A percentile compares a stretch with the other conserved stretches of the same genome.
Evolutionary conservation across 2,329 filamentous ascomycete genomes (phyloP).

Genomic region (Claviceps paspali): DNA sequence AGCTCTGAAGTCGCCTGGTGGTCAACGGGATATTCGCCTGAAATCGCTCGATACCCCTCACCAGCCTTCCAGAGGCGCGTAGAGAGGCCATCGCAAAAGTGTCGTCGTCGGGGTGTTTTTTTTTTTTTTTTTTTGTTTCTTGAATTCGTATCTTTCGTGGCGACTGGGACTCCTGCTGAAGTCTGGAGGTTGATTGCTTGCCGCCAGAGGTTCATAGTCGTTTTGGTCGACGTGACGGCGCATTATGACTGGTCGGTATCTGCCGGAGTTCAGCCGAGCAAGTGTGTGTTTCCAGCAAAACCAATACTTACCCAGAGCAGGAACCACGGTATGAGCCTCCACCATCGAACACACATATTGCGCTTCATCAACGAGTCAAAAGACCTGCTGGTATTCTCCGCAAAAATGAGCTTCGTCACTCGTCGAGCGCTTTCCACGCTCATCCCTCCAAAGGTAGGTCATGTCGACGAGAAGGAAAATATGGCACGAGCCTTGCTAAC

Average conservation of each 20-base stretch:
- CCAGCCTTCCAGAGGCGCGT: constrained; percentile 38
- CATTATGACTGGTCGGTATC: constrained; percentile 26
- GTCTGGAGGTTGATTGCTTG: too few species aligned
- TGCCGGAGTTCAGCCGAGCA: constrained; percentile 29
- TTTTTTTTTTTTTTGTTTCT: constrained; percentile 10
- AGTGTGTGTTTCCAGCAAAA: constrained; percentile 37
- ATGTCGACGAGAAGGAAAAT: neutral
- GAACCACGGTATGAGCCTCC: constrained; percentile 12
- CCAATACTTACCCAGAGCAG: constrained; percentile 4
- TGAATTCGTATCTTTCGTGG: constrained; percentile 10
- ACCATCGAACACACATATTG: constrained; percentile 21
- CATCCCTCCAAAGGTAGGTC: constrained; percentile 89
- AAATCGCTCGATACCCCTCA: constrained; percentile 29
- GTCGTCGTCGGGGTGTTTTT: neutral
- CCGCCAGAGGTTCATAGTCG: too few species aligned
- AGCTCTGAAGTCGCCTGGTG: constrained; percentile 40
- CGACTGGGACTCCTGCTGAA: constrained; percentile 1
- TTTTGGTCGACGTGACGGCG: neutral
- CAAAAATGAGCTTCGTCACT: constrained; percentile 83
- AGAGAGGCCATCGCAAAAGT: constrained; percentile 47
- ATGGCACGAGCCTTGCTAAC: constrained; percentile 12
- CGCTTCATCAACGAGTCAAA: constrained; percentile 12
- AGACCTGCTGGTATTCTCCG: constrained; percentile 11
- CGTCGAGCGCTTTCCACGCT: constrained; percentile 92
- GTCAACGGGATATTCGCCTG: constrained; percentile 25